Evolutionary conservation across 768 basidiomycete species (phyloP).

Genomic region (Daedaleopsis nitida): DNA sequence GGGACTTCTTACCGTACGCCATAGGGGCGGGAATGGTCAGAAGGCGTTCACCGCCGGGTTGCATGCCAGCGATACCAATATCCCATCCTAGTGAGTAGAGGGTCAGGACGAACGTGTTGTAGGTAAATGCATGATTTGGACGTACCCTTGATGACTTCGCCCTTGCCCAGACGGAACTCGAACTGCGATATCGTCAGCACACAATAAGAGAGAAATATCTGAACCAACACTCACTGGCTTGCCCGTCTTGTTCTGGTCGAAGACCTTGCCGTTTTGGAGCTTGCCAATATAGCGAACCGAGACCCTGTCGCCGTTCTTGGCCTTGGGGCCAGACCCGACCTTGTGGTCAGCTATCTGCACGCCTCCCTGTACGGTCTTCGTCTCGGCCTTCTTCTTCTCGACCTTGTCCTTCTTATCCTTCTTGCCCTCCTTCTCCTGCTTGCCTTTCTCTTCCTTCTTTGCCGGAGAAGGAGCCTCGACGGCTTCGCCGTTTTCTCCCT

Average conservation of each 20-base stretch:
- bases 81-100: slow-evolving; percentile 70
- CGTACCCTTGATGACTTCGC: slow-evolving; percentile 90
- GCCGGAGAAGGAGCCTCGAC: slow-evolving; percentile 33
- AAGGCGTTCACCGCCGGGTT: slow-evolving; percentile 83
- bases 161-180: slow-evolving; percentile 76
- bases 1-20: slow-evolving; percentile 71
- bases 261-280: slow-evolving; percentile 70
- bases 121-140: background rate
- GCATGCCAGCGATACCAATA: slow-evolving; percentile 89
- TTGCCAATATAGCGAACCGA: slow-evolving; percentile 94
- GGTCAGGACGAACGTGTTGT: background rate
- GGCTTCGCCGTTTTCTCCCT: slow-evolving; percentile 55
- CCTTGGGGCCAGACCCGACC: slow-evolving; percentile 79
- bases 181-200: slow-evolving; percentile 46
- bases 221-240: slow-evolving; percentile 63
- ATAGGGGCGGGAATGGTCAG: slow-evolving; percentile 73
- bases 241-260: slow-evolving; percentile 83
- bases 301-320: slow-evolving; percentile 83
- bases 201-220: background rate
- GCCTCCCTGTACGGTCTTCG: slow-evolving; percentile 43
- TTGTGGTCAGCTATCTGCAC: slow-evolving; percentile 78
- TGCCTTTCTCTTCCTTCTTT: slow-evolving; percentile 39
- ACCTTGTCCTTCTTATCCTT: slow-evolving; percentile 38
- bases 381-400: slow-evolving; percentile 33
- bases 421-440: slow-evolving; percentile 30